These are phyloP conservation scores for Russula emetica DNA, from an alignment of 768 basidiomycete genomes.

Conservation along the genomic window DNA sequence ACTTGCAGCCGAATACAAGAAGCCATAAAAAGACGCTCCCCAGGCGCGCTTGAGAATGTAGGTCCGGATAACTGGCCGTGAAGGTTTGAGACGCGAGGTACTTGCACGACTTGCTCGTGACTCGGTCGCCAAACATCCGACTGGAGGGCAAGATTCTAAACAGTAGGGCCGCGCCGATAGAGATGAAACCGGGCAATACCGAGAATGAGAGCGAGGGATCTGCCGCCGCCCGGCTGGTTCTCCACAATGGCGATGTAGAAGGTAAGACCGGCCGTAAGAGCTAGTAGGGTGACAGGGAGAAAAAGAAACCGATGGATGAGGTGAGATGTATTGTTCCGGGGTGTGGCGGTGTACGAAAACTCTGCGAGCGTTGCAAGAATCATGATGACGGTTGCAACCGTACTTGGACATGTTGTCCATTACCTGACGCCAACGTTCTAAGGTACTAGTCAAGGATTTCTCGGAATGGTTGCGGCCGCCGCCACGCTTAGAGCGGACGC, in stretches of 20 bases:
- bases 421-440: too few species aligned
- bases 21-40: slow-evolving; percentile 34
- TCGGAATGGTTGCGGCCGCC: too few species aligned
- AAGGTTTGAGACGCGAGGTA: slow-evolving; percentile 98
- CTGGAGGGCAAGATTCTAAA: slow-evolving; percentile 93
- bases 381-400: background rate
- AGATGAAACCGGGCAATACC: slow-evolving; percentile 97
- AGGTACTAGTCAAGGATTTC: too few species aligned
- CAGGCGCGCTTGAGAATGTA: slow-evolving; percentile 58
- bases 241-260: slow-evolving; percentile 91
- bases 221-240: too few species aligned
- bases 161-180: slow-evolving; percentile 76
- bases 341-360: too few species aligned
- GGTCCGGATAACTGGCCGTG: slow-evolving; percentile 85
- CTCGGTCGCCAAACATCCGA: slow-evolving; percentile 97
- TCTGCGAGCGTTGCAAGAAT: background rate
- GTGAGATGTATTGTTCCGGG: too few species aligned
- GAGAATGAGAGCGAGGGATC: too few species aligned
- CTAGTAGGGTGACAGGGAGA: slow-evolving; percentile 77
- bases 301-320: slow-evolving; percentile 75
- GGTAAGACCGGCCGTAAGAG: slow-evolving; percentile 86
- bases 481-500: too few species aligned
- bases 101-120: slow-evolving; percentile 52
- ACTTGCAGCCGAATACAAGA: too few species aligned
- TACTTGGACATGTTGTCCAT: too few species aligned